Percentiles rank a stretch among this genome's conserved stretches.
These are phyloP conservation scores for Cystodermella granulosa DNA, from an alignment of 1,284 basidiomycete species.

Conservation along the genomic window DNA sequence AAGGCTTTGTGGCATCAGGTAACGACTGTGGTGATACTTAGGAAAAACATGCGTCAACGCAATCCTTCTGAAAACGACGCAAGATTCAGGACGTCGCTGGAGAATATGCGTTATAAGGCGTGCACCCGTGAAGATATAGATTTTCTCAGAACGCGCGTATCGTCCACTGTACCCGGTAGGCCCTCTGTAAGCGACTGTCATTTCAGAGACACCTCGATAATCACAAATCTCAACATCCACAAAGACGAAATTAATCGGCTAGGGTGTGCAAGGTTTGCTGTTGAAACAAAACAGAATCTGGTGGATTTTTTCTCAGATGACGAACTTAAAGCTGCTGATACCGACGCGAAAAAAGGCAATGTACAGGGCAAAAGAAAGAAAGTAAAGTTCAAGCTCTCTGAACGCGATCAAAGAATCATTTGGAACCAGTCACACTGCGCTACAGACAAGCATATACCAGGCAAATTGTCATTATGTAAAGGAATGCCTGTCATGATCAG, in stretches of 20 bases:
- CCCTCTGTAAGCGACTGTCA: neutral
- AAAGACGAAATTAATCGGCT: too few relatives aligned
- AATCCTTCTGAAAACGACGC: conserved; percentile 3
- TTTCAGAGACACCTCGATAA: neutral
- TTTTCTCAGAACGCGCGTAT: neutral
- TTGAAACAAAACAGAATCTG: neutral
- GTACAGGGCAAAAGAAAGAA: conserved; percentile 12
- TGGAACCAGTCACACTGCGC: neutral
- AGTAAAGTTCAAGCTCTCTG: conserved; percentile 2
- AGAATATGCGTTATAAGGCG: too few relatives aligned
- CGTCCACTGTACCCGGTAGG: neutral
- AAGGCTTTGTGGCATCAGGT: too few relatives aligned
- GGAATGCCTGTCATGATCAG: conserved; percentile 9
- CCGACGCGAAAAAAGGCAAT: conserved; percentile 4
- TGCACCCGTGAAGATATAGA: too few relatives aligned
- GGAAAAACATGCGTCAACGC: neutral
- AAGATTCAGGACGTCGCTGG: conserved; percentile 9
- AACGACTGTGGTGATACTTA: neutral
- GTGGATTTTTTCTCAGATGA: neutral
- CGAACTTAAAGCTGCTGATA: too few relatives aligned
- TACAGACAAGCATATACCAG: neutral
- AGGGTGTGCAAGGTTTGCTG: neutral
- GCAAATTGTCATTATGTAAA: conserved; percentile 3
- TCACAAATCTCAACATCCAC: conserved; percentile 5
- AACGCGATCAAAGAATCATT: neutral